These are phyloP conservation scores for Colletotrichum chlorophyti DNA, from an alignment of 2,329 filamentous ascomycete species.

Conservation along the genomic window DNA sequence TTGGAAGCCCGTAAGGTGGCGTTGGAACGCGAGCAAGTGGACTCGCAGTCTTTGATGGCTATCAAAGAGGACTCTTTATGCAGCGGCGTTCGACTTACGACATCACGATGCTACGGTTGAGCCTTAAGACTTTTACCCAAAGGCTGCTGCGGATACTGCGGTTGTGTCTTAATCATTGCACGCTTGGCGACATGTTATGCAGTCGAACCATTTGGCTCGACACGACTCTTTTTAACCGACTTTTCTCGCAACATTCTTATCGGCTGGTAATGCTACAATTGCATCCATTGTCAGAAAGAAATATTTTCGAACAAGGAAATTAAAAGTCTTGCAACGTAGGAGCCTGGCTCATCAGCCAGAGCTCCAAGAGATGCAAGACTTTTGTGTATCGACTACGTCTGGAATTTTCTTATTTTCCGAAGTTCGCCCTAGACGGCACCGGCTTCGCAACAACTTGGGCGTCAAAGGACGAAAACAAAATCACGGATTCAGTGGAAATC, in stretches of 20 bases:
- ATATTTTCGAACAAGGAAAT: conserved; percentile 8
- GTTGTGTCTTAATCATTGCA: conserved; percentile 17
- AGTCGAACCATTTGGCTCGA: not conserved
- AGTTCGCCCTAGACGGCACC: conserved; percentile 1
- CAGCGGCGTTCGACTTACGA: conserved; percentile 21
- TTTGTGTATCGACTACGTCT: conserved; percentile 29
- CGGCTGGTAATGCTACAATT: conserved; percentile 4
- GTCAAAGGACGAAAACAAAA: conserved; percentile 15
- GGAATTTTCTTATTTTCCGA: conserved; percentile 16
- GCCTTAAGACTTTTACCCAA: conserved; percentile 10
- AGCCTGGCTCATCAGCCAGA: conserved; percentile 8
- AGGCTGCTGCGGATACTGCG: conserved; percentile 12
- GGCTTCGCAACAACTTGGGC: conserved; percentile 2
- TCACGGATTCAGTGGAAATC: not conserved
- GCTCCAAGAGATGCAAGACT: conserved; percentile 7
- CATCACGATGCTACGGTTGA: conserved; percentile 28
- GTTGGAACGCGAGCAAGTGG: conserved; percentile 17
- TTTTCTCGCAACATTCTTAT: conserved; percentile 10
- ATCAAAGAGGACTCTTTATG: conserved; percentile 1
- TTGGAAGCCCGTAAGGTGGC: conserved; percentile 17
- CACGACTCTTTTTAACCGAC: not conserved
- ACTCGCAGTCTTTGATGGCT: conserved; percentile 2
- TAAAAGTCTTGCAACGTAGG: conserved; percentile 10
- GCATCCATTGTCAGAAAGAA: conserved; percentile 14
- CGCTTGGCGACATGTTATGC: conserved; percentile 1